These are phyloP conservation scores for Diacronema lutheri DNA, from an alignment of 78 protist species.

Conservation along the genomic window DNA sequence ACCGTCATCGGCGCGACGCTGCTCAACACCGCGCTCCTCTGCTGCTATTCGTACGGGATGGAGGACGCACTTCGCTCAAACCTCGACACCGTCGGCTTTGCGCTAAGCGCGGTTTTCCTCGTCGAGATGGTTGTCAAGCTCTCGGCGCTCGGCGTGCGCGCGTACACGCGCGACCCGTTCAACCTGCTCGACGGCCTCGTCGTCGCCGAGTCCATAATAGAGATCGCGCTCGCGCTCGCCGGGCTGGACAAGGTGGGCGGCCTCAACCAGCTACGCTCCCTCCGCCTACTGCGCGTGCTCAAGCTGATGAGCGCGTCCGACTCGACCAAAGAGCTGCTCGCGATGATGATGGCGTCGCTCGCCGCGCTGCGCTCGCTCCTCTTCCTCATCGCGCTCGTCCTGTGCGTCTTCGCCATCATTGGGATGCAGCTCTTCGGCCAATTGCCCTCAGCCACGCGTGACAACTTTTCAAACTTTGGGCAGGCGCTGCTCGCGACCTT, in stretches of 20 bases:
- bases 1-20: not conserved
- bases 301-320: not conserved
- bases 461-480: slow-evolving; percentile 10
- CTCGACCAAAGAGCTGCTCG: not conserved
- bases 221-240: not conserved
- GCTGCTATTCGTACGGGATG: not conserved
- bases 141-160: not conserved
- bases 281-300: slow-evolving; percentile 28
- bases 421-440: slow-evolving; percentile 53
- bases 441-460: too few species aligned
- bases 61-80: not conserved
- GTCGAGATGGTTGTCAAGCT: slow-evolving; percentile 22
- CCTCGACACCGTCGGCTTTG: not conserved
- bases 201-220: not conserved
- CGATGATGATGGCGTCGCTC: not conserved
- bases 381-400: not conserved
- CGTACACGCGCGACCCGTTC: slow-evolving; percentile 15
- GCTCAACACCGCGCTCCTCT: not conserved
- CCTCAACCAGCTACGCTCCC: not conserved
- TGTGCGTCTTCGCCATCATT: slow-evolving; percentile 2
- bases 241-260: not conserved
- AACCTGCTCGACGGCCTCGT: slow-evolving; percentile 24
- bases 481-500: slow-evolving; percentile 14
- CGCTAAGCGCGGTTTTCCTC: not conserved
- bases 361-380: not conserved